Evolutionary conservation across 306 rosid genomes (phyloP).

Genomic region (Lathyrus tuberosus): DNA sequence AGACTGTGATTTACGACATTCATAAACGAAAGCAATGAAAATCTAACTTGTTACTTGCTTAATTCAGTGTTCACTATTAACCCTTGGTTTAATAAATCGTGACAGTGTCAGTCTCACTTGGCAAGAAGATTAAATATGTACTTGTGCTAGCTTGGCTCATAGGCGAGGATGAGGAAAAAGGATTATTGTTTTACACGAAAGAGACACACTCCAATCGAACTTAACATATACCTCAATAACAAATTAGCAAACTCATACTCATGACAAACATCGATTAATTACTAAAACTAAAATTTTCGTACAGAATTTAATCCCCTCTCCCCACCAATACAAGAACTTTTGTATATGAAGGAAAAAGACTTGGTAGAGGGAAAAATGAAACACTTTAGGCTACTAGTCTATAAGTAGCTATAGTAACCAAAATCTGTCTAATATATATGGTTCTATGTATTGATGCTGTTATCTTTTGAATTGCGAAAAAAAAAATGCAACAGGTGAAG

Average conservation of each 20-base stretch:
- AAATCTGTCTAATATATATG: background rate
- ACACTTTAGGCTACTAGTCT: background rate
- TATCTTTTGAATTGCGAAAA: slow-evolving; percentile 27
- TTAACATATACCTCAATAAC: background rate
- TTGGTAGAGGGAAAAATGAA: background rate
- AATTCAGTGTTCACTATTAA: slow-evolving; percentile 7
- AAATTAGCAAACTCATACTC: background rate
- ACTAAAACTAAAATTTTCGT: background rate
- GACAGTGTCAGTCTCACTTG: too few relatives aligned
- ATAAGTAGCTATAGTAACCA: too few relatives aligned
- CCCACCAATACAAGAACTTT: too few relatives aligned
- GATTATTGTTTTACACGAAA: slow-evolving; percentile 21
- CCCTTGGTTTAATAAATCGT: too few relatives aligned
- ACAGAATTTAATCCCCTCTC: background rate
- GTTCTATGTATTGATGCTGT: background rate
- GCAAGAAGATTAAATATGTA: too few relatives aligned
- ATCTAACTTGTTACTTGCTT: background rate
- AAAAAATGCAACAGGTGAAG: slow-evolving; percentile 32
- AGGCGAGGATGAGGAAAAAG: slow-evolving; percentile 1
- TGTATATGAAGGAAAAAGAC: too few relatives aligned
- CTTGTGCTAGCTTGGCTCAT: slow-evolving; percentile 11
- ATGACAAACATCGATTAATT: slow-evolving; percentile 11
- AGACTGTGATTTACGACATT: background rate
- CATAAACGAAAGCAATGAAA: slow-evolving; percentile 26
- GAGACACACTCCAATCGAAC: background rate